Percentiles rank a stretch among this genome's conserved stretches.
Conservation (phyloP, 805 yeast genomes). For the Sugiyamaella smithiae region DNA sequence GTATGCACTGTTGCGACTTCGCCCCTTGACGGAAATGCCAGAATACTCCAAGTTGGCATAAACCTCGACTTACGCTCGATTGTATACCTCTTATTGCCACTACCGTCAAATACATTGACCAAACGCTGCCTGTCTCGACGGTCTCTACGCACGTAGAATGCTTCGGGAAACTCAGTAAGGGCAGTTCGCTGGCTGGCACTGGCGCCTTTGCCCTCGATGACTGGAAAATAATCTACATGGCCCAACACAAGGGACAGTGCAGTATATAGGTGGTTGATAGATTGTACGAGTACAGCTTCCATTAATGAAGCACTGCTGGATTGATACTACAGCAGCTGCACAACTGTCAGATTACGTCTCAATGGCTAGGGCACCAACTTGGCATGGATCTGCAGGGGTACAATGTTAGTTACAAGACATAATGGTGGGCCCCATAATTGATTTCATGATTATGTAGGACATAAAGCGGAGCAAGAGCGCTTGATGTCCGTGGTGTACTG, state of each 20-base stretch:
- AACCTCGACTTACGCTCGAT: constrained; percentile 49
- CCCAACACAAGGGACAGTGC: constrained; percentile 8
- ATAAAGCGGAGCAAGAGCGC: too few species aligned
- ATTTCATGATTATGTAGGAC: too few species aligned
- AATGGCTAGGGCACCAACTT: background rate
- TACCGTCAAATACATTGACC: constrained; percentile 50
- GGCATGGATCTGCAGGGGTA: background rate
- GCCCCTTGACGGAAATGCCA: constrained; percentile 42
- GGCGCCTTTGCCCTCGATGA: background rate
- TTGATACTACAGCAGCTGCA: constrained; percentile 5
- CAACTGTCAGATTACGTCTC: too few species aligned
- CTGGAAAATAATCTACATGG: constrained; percentile 9
- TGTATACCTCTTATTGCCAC: constrained; percentile 46
- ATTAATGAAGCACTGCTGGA: constrained; percentile 7
- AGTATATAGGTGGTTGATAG: constrained; percentile 9
- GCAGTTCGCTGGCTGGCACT: constrained; percentile 13
- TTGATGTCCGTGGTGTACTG: too few species aligned
- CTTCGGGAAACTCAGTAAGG: constrained; percentile 30
- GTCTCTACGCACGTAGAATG: constrained; percentile 49
- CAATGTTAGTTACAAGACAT: background rate
- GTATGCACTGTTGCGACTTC: constrained; percentile 52
- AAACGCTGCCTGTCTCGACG: constrained; percentile 43
- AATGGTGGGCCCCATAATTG: background rate
- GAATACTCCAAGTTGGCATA: constrained; percentile 53
- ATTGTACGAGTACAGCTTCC: constrained; percentile 14